Conservation (phyloP, 2,329 filamentous ascomycete genomes). For the Fusarium circinatum region DNA sequence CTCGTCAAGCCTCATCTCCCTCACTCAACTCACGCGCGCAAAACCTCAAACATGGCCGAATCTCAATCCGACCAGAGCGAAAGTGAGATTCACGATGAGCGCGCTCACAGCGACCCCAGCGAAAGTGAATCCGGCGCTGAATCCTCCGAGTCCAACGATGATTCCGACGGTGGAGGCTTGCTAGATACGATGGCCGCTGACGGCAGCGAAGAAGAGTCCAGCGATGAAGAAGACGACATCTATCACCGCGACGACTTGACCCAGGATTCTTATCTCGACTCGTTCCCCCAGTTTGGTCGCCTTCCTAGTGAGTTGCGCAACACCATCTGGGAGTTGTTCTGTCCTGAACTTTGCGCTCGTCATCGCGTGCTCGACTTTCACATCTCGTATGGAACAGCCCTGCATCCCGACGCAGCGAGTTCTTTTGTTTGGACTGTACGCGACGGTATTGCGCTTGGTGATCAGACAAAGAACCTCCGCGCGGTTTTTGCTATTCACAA, state of each 20-base stretch:
- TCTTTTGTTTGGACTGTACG: conserved; percentile 26
- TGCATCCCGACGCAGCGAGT: conserved; percentile 2
- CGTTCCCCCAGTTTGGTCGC: conserved; percentile 44
- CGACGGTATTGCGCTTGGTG: conserved; percentile 39
- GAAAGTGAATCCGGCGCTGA: conserved; percentile 21
- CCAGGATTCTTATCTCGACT: neutral
- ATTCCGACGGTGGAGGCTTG: conserved; percentile 35
- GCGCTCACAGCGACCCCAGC: neutral
- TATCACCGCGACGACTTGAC: neutral
- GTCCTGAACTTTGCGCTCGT: conserved; percentile 42
- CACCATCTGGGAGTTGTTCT: conserved; percentile 48
- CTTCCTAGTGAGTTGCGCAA: conserved; percentile 48
- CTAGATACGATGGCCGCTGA: conserved; percentile 42
- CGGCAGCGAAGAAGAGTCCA: conserved; percentile 35
- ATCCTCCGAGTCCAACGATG: conserved; percentile 16
- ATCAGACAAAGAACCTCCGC: conserved; percentile 46
- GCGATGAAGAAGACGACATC: conserved; percentile 12
- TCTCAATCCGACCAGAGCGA: conserved; percentile 18
- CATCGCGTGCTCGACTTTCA: conserved; percentile 47
- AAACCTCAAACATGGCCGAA: conserved; percentile 14
- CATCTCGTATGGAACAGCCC: conserved; percentile 21
- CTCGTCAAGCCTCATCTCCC: conserved; percentile 5
- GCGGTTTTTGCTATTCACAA: conserved; percentile 48
- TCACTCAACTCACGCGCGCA: neutral
- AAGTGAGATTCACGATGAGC: neutral